Evolutionary conservation across 345 rosid genomes (phyloP), one percentile per base, ranked within the genome.

Genomic region (Balakata baccata): DNA sequence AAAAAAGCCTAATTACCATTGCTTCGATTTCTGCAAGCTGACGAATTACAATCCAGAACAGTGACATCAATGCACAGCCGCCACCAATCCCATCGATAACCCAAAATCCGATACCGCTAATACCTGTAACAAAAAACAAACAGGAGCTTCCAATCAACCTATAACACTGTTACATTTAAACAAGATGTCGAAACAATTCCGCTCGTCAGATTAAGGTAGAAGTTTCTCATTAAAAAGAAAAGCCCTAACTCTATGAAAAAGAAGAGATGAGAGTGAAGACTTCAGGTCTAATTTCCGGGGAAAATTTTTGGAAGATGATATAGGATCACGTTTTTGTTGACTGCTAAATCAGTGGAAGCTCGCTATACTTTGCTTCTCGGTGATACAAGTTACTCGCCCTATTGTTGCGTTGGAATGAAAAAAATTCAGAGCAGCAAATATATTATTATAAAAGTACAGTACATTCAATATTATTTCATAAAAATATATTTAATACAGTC

Each of bases 21-120:
- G 84, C 87, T 63, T 87, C 86, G 72, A 84, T 84, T 50, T 88
- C 90, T 52, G 81, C 90, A 69, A 86, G 81, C 71, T 81, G 87
- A 83, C 87, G 85, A 78, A 86, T 74, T 52, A 77, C 89, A 84
- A 79, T 64, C 83, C 86, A 86, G 79, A 87, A 85, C 73, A 79
- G 69, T 81, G 93, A 84, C 90, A 87, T 89, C 85, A 92, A 84
- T 74, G 79, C 78, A 71, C 75, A 41, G 71, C 25, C 79, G 78
- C 69, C 80, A 78, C 64, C 80, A 29, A 29, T 1, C 34, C 34
- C 34, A 29, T 29, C 34, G 34, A 66, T 68, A n/a, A 25, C 57
- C 74, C 46, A 54, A 65, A 74, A 23, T 11, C 41, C 11, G 63
- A 60, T 23, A 74, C 77, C 66, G 43, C 39, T 23, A 38, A 49